Evolutionary conservation across 495 filamentous ascomycete genomes (phyloP), one percentile per base, ranked within the genome.

Genomic region (Chaetomium tenue): DNA sequence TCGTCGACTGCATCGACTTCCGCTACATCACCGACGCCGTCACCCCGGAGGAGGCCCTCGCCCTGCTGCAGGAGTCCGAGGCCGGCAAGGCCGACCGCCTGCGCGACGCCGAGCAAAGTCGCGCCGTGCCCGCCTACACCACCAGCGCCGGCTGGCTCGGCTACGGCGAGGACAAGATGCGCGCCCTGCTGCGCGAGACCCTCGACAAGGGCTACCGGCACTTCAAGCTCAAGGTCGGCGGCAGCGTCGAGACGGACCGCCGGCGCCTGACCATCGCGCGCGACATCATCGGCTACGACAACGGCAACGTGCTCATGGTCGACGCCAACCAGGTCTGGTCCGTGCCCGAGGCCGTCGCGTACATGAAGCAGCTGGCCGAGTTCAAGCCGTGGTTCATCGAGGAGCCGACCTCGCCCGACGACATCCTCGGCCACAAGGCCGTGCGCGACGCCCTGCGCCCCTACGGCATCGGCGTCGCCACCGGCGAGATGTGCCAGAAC

Each of bases 361-460:
- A 92, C 81, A 96, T 96, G 91, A 79, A 87, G 61, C 74, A 89
- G 68, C 87, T 97, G 22, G 87, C 84, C 40, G 86, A 91, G 66
- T 97, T 90, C 82, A 87, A 88, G 79, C 92, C 92, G 50, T 97
- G 92, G 92, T 97, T 97, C 79, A 96, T 97, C 69, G 92, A 97
- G 78, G 92, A 97, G 82, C 92, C 92, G n/a, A 97, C 92, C 50
- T 91, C 88, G 48, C 92, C 92, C 16, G 92, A 97, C 70, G 92
- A 97, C 77, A 87, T 97, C 61, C 86, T 93, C 50, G 92, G 92
- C 44, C 92, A 97, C 81, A 88, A 88, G 59, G 88, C 89, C 6
- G 88, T 97, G 69, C 85, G 89, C 26, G 87, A 92, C 61, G 92
- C 92, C 1, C 83, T 97, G 13, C 79, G 79, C 28, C 89, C 88